phyloP scores from a whole-genome alignment of 2,329 filamentous ascomycete genomes.

The Xylariaceae sp. region DNA sequence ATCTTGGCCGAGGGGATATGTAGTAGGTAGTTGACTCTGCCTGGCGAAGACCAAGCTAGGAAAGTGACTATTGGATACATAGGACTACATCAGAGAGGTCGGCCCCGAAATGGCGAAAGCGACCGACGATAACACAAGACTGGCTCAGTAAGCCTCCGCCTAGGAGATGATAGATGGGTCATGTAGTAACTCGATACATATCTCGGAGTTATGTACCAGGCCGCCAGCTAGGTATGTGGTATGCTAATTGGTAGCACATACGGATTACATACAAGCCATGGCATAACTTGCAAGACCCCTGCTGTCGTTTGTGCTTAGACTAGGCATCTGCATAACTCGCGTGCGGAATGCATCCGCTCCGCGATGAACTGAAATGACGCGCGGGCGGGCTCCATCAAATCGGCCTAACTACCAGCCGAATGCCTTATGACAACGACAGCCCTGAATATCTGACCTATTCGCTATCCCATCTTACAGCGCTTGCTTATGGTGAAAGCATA shows the following conservation, averaged over 20 bases:
- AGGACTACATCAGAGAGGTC: conserved; percentile 24
- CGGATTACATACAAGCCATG: background rate
- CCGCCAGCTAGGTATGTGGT: too few species aligned
- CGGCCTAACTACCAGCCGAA: conserved; percentile 15
- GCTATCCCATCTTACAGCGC: background rate
- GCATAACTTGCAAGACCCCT: conserved; percentile 20
- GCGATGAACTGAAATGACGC: background rate
- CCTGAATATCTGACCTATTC: background rate
- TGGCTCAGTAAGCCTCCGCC: conserved; percentile 32
- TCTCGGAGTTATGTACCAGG: conserved; percentile 9
- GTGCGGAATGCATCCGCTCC: conserved; percentile 20
- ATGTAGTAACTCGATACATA: conserved; percentile 21
- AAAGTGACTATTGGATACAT: conserved; percentile 28
- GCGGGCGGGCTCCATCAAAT: background rate
- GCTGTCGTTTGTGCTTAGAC: conserved; percentile 10
- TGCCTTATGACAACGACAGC: background rate
- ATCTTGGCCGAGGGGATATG: conserved; percentile 1
- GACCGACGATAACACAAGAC: conserved; percentile 13
- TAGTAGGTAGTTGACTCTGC: conserved; percentile 11
- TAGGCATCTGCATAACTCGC: conserved; percentile 20
- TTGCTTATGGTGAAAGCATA: background rate
- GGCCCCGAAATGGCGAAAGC: conserved; percentile 27
- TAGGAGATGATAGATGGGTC: conserved; percentile 19
- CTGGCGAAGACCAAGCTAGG: conserved; percentile 9
- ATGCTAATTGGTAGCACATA: background rate